phyloP scores from a whole-genome alignment of 2,329 filamentous ascomycete genomes.

The Blumeriella jaapii region DNA sequence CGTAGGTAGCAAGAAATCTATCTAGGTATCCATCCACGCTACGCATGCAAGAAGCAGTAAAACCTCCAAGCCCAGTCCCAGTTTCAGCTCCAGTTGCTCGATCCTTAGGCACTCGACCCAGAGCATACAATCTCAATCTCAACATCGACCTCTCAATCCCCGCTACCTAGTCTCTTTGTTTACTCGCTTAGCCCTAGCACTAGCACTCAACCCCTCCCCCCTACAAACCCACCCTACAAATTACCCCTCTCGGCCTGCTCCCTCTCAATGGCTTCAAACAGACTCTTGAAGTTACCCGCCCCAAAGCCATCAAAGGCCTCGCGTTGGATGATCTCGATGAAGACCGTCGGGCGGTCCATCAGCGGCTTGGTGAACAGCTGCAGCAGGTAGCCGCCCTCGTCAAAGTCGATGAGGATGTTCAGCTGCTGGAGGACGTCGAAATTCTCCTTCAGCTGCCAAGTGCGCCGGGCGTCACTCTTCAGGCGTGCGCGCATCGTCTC shows the following conservation, averaged over 20 bases:
- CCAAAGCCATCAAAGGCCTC: conserved; percentile 87
- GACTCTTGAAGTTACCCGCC: conserved; percentile 87
- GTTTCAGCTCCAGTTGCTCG: too few species aligned
- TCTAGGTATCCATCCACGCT: too few species aligned
- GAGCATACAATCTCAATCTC: too few species aligned
- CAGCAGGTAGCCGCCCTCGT: conserved; percentile 76
- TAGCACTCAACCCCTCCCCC: too few species aligned
- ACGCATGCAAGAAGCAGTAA: too few species aligned
- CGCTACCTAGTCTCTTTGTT: too few species aligned
- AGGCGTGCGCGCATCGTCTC: conserved; percentile 62
- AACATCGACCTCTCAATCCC: too few species aligned
- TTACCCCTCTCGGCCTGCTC: conserved; percentile 84
- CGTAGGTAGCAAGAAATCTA: too few species aligned
- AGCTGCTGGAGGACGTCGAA: conserved; percentile 64
- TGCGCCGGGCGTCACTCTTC: conserved; percentile 46
- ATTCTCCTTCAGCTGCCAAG: conserved; percentile 63
- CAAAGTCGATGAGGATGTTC: conserved; percentile 90
- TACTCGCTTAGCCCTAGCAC: too few species aligned
- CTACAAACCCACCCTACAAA: conserved; percentile 41
- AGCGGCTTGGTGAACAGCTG: conserved; percentile 75
- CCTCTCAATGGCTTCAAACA: conserved; percentile 91
- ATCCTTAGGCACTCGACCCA: too few species aligned
- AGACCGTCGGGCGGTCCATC: conserved; percentile 90
- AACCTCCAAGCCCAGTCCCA: too few species aligned
- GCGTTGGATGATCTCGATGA: conserved; percentile 91